Percentiles rank a stretch among this genome's conserved stretches.
Evolutionary conservation across 2,329 filamentous ascomycete genomes (phyloP).

Genomic region (Calonectria crousiana): DNA sequence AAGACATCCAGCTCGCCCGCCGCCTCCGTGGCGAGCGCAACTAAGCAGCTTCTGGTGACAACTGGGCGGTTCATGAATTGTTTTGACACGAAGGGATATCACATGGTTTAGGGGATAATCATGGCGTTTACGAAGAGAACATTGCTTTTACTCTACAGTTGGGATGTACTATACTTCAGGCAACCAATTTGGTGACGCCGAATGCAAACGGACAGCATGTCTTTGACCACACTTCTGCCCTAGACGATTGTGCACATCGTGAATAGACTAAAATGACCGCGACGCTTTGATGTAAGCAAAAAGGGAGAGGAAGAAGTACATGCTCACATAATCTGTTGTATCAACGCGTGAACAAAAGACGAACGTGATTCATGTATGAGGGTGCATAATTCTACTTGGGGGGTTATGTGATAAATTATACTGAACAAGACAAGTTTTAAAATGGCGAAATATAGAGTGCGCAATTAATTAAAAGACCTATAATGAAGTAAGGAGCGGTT

Average conservation of each 20-base stretch:
- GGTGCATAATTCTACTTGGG: no score
- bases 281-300: background rate
- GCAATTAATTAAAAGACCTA: no score
- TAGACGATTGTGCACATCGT: background rate
- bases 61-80: slow-evolving; percentile 56
- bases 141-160: slow-evolving; percentile 53
- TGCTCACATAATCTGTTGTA: no score
- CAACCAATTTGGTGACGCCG: slow-evolving; percentile 39
- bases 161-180: slow-evolving; percentile 58
- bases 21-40: slow-evolving; percentile 95
- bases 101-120: slow-evolving; percentile 56
- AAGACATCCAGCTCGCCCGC: slow-evolving; percentile 97
- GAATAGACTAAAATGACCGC: background rate
- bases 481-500: no score
- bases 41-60: slow-evolving; percentile 61
- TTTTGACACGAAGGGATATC: slow-evolving; percentile 53
- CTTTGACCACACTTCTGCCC: slow-evolving; percentile 30
- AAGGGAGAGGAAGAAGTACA: no score
- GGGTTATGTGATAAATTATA: no score
- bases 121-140: slow-evolving; percentile 59
- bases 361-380: no score
- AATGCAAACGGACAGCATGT: slow-evolving; percentile 43
- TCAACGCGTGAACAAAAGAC: no score
- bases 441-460: no score
- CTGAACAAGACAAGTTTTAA: no score